Evolutionary conservation across 2,329 filamentous ascomycete genomes (phyloP), one percentile per base, ranked within the genome.

Genomic region (Lachnellula subtilissima): DNA sequence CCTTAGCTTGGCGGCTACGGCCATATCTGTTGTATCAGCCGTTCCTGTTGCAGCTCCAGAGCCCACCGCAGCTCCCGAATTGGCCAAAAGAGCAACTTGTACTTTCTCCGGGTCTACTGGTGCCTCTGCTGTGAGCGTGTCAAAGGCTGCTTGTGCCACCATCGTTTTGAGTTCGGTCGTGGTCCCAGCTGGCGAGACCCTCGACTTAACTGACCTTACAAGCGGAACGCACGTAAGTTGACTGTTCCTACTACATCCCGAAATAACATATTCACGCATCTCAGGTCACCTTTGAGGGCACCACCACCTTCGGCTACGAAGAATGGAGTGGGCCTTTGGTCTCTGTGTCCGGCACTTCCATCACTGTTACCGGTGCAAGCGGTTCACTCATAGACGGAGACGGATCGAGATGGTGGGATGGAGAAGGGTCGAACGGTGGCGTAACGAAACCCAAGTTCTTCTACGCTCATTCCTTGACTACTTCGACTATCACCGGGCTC

Each of bases 301-400:
- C 75, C 11, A 88, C 85, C n/a, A 82, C 80, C 53, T 89, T 85
- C 65, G 85, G 76, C n/a, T 87, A 86, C 72, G 74, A 81, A 58
- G 80, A 85, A 64, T 88, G 85, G 85, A 67, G 69, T 2, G 85
- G 86, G 0, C 85, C 85, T 43, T 74, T 89, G 14, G 76, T 88
- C 63, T 76, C 61, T 3, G 53, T 68, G 28, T 63, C 60, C 14
- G 66, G 65, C 48, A 59, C 56, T 5, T 12, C 35, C 4, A 55
- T 55, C 28, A 52, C 50, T 6, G 42, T 52, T 12, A 43, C 17
- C n/a, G 66, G 66, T 22, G 62, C 64, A 2, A 23, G 54, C 1
- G 66, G 64, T 6, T 53, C 55, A 58, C 70, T 75, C 17, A 76
- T 87, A 51, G 74, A 87, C 63, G 80, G 81, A 54, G 75, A 80